Base-by-base conservation (phyloP, 495 filamentous ascomycete genomes). In the Penicillium goetzii region DNA sequence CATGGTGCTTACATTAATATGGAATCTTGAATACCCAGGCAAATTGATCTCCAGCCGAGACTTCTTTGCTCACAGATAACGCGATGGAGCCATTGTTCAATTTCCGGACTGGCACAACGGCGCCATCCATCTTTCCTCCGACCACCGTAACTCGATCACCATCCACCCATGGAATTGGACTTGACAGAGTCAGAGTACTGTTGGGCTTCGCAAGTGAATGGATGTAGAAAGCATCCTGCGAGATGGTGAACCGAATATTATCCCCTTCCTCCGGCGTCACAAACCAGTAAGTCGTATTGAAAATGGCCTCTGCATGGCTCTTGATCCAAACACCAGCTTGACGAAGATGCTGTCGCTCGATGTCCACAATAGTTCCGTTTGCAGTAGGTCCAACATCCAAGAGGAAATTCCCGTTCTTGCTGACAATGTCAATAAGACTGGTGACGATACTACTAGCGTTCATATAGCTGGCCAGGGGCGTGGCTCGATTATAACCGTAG, bases 271-370 rank as follows among this genome's bases (percentile, higher is more conserved):
- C 73, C 1, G 80, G 78, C 38, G 75, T 80, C 19, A 86, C 71
- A 65, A 83, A 82, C 82, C 84, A 86, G 60, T 86, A 86, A 12
- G 81, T 83, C 9, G 84, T 86, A 34, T 83, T 79, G 62, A 80
- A 86, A 17, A 86, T 76, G 2, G 82, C 82, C 61, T 86, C 84
- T 3, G 63, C 80, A 64, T 86, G 81, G 7, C 58, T 54, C 47
- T 74, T 74, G 55, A 86, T 83, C 84, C 84, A 86, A 7, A 26
- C 60, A 0, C 84, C 84, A 2, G 83, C 84, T 54, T 78, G 68
- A 0, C 78, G 70, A 25, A 86, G 68, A 60, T 78, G 72, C 15
- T 75, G 68, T 38, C 78, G 63, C 68, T 85, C 83, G 3, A 76
- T 70, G 19, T 80, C 74, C 4, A 84, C 66, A 54, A 86, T 82